phyloP scores from a whole-genome alignment of 306 rosid species.

The Aeschynomene evenia region DNA sequence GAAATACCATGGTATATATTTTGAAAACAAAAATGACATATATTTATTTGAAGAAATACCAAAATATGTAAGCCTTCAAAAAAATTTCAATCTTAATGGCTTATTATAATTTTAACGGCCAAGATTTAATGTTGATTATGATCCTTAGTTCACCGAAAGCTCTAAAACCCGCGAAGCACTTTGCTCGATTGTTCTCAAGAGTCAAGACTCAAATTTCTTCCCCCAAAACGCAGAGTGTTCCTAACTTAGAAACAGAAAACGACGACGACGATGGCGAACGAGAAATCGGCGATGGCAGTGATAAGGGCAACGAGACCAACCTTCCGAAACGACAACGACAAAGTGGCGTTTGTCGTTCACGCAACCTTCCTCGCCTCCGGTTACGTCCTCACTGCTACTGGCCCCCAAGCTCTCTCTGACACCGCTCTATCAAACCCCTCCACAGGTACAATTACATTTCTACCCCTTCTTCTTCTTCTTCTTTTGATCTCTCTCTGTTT shows the following conservation, averaged over 20 bases:
- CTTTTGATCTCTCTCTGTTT: not conserved
- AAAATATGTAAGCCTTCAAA: too few species aligned
- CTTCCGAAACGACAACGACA: conserved; percentile 69
- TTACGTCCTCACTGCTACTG: conserved; percentile 62
- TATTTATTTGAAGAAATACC: too few species aligned
- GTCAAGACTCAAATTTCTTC: too few species aligned
- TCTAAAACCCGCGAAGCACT: not conserved
- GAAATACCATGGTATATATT: too few species aligned
- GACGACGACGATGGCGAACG: conserved; percentile 49
- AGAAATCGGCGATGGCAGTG: conserved; percentile 72
- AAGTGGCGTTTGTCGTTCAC: conserved; percentile 75
- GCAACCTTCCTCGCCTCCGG: conserved; percentile 74
- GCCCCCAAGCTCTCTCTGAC: conserved; percentile 60
- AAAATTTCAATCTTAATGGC: too few species aligned
- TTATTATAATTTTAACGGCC: too few species aligned
- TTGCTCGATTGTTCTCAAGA: not conserved
- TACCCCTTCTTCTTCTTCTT: not conserved
- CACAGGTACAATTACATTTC: conserved; percentile 44
- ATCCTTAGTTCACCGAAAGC: not conserved
- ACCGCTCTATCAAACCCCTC: conserved; percentile 53
- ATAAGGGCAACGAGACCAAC: conserved; percentile 81
- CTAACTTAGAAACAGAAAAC: not conserved
- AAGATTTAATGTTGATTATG: too few species aligned
- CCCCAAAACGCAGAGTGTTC: not conserved
- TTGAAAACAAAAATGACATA: too few species aligned